A percentile compares a stretch with the other conserved stretches of the same genome.
Evolutionary conservation across 2,329 filamentous ascomycete species (phyloP).

Genomic region (Erysiphe pulchra): DNA sequence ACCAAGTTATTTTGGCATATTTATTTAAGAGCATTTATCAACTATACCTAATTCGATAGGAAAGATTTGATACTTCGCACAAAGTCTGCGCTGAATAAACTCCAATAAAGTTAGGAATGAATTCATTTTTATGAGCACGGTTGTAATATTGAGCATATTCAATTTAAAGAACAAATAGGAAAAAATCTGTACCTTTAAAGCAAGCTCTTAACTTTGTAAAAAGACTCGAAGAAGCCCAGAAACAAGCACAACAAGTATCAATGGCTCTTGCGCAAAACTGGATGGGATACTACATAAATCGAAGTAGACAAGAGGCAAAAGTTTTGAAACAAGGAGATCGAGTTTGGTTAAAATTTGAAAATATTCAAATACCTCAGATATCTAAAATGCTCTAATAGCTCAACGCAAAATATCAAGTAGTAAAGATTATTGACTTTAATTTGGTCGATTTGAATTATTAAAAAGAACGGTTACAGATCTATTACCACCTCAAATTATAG

Average conservation of each 20-base stretch:
- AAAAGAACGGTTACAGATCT: background rate
- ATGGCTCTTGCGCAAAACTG: background rate
- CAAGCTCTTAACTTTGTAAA: background rate
- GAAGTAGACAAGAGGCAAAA: background rate
- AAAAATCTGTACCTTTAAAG: background rate
- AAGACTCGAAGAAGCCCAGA: background rate
- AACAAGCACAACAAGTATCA: background rate
- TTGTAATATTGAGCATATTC: background rate
- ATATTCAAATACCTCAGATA: background rate
- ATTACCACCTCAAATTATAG: background rate
- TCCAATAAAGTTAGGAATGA: background rate
- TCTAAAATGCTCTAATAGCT: background rate
- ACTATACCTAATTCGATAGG: too few relatives aligned
- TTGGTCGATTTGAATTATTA: background rate
- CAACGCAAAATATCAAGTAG: background rate
- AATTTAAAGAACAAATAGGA: background rate
- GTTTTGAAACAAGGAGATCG: background rate
- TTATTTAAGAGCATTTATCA: too few relatives aligned
- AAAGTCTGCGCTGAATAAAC: background rate
- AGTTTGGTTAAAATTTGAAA: background rate
- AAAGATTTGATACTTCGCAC: too few relatives aligned
- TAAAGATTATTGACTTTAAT: background rate
- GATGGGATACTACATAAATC: background rate
- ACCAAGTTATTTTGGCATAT: too few relatives aligned
- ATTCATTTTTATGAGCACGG: background rate